Percentiles rank a stretch among this genome's conserved stretches.
Conservation (phyloP, 2,329 filamentous ascomycete species). For the Claviceps quebecensis region DNA sequence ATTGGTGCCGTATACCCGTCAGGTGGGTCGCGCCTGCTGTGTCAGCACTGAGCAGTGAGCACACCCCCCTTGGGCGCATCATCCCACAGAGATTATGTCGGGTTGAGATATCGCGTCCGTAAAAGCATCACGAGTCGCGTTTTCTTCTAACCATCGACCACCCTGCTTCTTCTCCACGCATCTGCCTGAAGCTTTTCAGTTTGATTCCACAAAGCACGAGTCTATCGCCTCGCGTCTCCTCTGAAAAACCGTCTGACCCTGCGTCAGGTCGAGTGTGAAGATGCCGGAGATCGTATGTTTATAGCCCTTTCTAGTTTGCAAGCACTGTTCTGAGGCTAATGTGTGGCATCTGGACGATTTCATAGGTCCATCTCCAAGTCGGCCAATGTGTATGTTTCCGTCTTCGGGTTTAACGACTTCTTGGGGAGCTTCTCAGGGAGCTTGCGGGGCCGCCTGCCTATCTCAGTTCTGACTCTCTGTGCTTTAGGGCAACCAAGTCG, state of each 20-base stretch:
- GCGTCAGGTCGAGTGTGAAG: background rate
- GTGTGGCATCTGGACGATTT: constrained; percentile 37
- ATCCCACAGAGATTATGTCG: background rate
- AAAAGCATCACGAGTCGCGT: background rate
- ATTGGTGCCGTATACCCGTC: background rate
- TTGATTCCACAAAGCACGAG: background rate
- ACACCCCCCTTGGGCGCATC: constrained; percentile 1
- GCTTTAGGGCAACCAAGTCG: constrained; percentile 94
- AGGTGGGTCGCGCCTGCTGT: background rate
- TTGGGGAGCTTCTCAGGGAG: background rate
- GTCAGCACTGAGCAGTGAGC: background rate
- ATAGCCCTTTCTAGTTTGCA: background rate
- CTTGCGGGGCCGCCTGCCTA: too few relatives aligned
- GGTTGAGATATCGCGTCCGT: constrained; percentile 1
- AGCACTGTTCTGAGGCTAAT: background rate
- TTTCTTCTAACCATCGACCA: too few relatives aligned
- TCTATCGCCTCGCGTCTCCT: background rate
- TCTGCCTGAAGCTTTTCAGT: background rate
- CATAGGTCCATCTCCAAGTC: constrained; percentile 96
- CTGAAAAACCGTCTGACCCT: background rate
- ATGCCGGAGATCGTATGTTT: constrained; percentile 8
- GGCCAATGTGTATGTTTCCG: constrained; percentile 74
- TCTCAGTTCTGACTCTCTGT: constrained; percentile 11
- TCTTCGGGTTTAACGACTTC: background rate
- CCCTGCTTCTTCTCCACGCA: background rate